Base-by-base conservation (phyloP, 768 basidiomycete genomes). In the Mycena capillaripes region DNA sequence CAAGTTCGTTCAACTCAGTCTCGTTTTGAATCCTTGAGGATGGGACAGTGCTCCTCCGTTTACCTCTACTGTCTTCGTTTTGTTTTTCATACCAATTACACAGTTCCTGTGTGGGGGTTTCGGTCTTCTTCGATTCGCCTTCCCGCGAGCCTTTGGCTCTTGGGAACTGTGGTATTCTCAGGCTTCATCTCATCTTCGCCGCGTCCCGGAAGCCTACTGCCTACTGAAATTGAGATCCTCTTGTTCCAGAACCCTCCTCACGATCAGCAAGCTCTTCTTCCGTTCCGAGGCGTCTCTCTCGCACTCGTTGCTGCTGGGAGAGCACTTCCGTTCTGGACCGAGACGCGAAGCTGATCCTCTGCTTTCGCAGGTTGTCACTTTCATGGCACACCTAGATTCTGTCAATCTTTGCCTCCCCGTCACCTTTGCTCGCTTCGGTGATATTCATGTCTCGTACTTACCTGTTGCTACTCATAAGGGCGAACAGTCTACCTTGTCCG, bases 41-140 rank as follows among this genome's bases (percentile, higher is more conserved):
- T 56, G 30, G 40, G 55, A 66, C 30, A 44, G 42, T 48, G 46
- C 46, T 21, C 19, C 65, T 46, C 14, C 29, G 5, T 62, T n/a
- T n/a, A n/a, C n/a, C n/a, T n/a, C n/a, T n/a, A n/a, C n/a, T n/a
- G n/a, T n/a, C n/a, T n/a, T n/a, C n/a, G n/a, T n/a, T n/a, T n/a
- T n/a, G n/a, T n/a, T n/a, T n/a, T n/a, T n/a, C n/a, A n/a, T n/a
- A n/a, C 17, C 23, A 2, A 4, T 32, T 55, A 14, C 53, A 30
- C 65, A 32, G 65, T 55, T 66, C 65, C 65, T 44, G 34, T 66
- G 56, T 42, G n/a, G n/a, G 59, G 64, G 40, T 44, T 66, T 66
- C 40, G 65, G 25, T 57, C 29, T 5, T 66, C n/a, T n/a, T 6
- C 16, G 65, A 56, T 57, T 57, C 55, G 40, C 55, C 55, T 55